phyloP scores from a whole-genome alignment of 352 stramenopile species.

The Globisporangium middletonii region DNA sequence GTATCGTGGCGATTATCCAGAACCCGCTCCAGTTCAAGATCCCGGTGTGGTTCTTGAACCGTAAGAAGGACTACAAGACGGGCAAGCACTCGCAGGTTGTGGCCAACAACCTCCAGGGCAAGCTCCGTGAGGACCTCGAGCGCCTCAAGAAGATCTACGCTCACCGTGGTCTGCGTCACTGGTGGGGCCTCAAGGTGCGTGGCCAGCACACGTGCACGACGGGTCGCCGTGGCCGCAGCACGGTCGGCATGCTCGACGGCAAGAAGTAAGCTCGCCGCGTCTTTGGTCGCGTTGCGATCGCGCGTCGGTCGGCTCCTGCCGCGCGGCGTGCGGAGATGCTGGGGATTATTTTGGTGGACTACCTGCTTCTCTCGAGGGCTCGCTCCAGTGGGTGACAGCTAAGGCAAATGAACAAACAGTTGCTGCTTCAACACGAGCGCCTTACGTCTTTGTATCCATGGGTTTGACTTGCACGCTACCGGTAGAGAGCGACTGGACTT shows the following conservation, averaged over 20 bases:
- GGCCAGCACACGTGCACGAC: slow-evolving; percentile 99
- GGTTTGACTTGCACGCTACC: too few relatives aligned
- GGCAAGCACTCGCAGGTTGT: slow-evolving; percentile 99
- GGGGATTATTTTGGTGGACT: slow-evolving; percentile 43
- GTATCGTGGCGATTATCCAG: slow-evolving; percentile 98
- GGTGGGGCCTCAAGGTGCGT: slow-evolving; percentile 99
- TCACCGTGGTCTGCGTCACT: slow-evolving; percentile 99
- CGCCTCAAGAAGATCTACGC: slow-evolving; percentile 99
- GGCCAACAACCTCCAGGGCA: slow-evolving; percentile 97
- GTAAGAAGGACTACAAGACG: slow-evolving; percentile 99
- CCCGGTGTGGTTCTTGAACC: slow-evolving; percentile 99
- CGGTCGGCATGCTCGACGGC: slow-evolving; percentile 68
- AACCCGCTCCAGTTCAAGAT: slow-evolving; percentile 99
- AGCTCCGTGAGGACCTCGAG: slow-evolving; percentile 99
- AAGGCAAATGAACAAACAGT: slow-evolving; percentile 20
- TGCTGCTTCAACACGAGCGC: slow-evolving; percentile 15
- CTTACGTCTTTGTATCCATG: neutral
- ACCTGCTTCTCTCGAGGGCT: slow-evolving; percentile 10
- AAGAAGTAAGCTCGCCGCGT: slow-evolving; percentile 66
- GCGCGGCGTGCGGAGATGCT: slow-evolving; percentile 24
- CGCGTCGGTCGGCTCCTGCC: neutral
- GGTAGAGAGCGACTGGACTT: too few relatives aligned
- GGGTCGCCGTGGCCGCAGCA: slow-evolving; percentile 88
- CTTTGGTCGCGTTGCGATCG: slow-evolving; percentile 16
- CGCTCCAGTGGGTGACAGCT: slow-evolving; percentile 11